Conservation (phyloP, 2,329 filamentous ascomycete species). For the Proliferodiscus dingleyae region DNA sequence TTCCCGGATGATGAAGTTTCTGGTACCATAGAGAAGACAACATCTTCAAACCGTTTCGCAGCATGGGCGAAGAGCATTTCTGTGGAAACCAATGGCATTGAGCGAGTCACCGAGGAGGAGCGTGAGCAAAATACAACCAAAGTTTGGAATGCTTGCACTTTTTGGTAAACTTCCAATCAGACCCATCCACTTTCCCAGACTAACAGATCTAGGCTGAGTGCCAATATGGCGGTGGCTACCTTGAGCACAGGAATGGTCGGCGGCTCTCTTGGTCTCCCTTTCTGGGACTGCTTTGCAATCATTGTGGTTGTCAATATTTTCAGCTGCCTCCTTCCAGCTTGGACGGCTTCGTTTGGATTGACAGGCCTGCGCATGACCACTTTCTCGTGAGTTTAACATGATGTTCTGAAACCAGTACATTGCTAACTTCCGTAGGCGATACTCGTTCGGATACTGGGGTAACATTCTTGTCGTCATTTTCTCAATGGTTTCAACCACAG, state of each 20-base stretch:
- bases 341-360: conserved; percentile 8
- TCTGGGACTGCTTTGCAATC: conserved; percentile 13
- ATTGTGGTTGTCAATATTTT: conserved; percentile 9
- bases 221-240: conserved; percentile 8
- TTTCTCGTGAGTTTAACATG: conserved; percentile 2
- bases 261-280: conserved; percentile 7
- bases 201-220: conserved; percentile 5
- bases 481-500: conserved; percentile 9
- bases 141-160: conserved; percentile 11
- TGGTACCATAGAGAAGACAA: not conserved
- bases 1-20: not conserved
- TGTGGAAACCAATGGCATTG: conserved; percentile 7
- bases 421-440: conserved; percentile 39
- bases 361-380: conserved; percentile 46
- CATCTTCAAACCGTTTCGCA: not conserved
- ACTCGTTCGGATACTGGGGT: conserved; percentile 47
- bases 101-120: conserved; percentile 9
- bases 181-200: not conserved
- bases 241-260: conserved; percentile 10
- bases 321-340: conserved; percentile 7
- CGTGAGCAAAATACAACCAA: conserved; percentile 8
- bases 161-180: conserved; percentile 2
- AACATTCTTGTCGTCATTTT: conserved; percentile 30
- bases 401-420: not conserved
- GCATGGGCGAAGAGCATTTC: conserved; percentile 7